phyloP scores from a whole-genome alignment of 352 stramenopile genomes.

The Pythium coloratum region DNA sequence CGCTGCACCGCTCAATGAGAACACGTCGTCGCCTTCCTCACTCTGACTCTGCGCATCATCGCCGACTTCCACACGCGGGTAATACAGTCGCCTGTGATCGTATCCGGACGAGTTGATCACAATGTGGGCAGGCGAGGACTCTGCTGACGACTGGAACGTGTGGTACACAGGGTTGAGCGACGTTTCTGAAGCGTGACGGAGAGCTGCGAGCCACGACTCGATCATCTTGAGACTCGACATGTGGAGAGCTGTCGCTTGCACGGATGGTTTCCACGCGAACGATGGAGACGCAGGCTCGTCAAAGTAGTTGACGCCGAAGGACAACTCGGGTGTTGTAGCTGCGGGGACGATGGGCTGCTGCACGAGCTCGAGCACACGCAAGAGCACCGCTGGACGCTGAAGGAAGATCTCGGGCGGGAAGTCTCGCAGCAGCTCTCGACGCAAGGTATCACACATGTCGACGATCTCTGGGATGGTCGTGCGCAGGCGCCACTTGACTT shows the following conservation, averaged over 20 bases:
- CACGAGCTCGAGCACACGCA: conserved; percentile 65
- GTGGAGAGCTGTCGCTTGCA: conserved; percentile 45
- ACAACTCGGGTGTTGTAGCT: conserved; percentile 17
- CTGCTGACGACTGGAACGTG: conserved; percentile 28
- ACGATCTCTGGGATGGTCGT: conserved; percentile 53
- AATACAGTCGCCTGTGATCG: conserved; percentile 20
- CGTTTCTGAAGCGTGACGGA: conserved; percentile 31
- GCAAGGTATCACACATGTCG: conserved; percentile 45
- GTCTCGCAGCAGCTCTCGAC: conserved; percentile 55
- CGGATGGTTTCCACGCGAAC: conserved; percentile 53
- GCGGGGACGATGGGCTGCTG: conserved; percentile 55
- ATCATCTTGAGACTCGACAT: conserved; percentile 64
- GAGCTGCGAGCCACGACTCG: conserved; percentile 53
- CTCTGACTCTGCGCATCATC: background rate
- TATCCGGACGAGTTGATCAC: background rate
- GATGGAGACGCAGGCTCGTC: conserved; percentile 43
- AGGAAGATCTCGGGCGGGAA: conserved; percentile 76
- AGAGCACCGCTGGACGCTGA: conserved; percentile 51
- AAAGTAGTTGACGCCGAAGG: conserved; percentile 76
- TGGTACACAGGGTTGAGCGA: conserved; percentile 53
- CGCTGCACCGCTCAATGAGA: conserved; percentile 17
- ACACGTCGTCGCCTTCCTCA: background rate
- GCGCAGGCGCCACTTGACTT: conserved; percentile 65
- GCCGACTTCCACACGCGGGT: conserved; percentile 10
- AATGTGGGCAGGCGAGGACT: background rate